Evolutionary conservation across 495 filamentous ascomycete species (phyloP).

Genomic region (Margaritispora aquatica): DNA sequence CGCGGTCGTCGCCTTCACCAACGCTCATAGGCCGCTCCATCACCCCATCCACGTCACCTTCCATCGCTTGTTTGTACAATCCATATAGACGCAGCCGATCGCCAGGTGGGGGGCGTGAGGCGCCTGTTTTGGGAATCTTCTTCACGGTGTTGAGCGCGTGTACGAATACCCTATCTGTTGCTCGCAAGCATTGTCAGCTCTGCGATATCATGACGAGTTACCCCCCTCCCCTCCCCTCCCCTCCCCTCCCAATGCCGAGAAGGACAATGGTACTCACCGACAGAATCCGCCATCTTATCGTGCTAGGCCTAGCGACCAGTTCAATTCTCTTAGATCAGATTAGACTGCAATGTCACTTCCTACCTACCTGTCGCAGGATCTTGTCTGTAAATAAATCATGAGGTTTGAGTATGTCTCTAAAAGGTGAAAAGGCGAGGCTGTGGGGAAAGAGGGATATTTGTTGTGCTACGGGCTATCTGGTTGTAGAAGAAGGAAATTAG

Average conservation of each 20-base stretch:
- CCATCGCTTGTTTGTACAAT: conserved; percentile 98
- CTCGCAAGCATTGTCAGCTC: neutral
- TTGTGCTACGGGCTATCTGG: no score
- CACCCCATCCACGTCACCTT: conserved; percentile 89
- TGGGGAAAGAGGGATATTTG: neutral
- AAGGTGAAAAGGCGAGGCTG: neutral
- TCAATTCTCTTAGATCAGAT: neutral
- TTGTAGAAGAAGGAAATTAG: conserved; percentile 9
- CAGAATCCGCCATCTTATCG: conserved; percentile 42
- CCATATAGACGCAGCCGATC: conserved; percentile 92
- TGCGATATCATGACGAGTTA: no score
- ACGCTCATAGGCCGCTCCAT: conserved; percentile 70
- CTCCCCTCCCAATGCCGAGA: neutral
- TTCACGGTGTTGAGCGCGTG: conserved; percentile 98
- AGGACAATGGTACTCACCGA: conserved; percentile 38
- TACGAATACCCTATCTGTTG: conserved; percentile 88
- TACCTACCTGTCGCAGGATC: neutral
- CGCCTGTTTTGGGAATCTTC: conserved; percentile 90
- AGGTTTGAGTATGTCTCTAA: neutral
- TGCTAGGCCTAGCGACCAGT: neutral
- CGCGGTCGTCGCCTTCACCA: conserved; percentile 21
- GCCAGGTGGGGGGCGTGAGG: conserved; percentile 73
- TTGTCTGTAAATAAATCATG: neutral
- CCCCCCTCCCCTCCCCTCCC: neutral
- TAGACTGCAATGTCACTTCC: neutral